These are phyloP conservation scores for Teunomyces stri DNA, from an alignment of 805 yeast genomes.

Conservation along the genomic window DNA sequence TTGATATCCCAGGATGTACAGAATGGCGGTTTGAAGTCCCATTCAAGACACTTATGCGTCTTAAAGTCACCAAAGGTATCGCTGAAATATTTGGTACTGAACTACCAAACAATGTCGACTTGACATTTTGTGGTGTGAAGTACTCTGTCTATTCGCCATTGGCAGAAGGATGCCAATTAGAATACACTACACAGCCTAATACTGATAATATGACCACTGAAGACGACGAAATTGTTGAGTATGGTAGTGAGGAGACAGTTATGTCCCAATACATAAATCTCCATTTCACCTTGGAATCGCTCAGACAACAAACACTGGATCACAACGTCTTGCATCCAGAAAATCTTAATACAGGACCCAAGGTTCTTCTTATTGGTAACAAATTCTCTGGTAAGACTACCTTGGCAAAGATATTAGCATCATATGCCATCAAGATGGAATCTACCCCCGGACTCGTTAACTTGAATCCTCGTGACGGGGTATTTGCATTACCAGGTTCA, in stretches of 20 bases:
- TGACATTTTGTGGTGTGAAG: slow-evolving; percentile 37
- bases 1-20: slow-evolving; percentile 34
- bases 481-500: slow-evolving; percentile 78
- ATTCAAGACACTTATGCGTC: slow-evolving; percentile 45
- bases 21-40: slow-evolving; percentile 82
- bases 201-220: slow-evolving; percentile 29
- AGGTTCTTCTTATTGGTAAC: slow-evolving; percentile 74
- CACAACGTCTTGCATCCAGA: slow-evolving; percentile 15
- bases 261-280: slow-evolving; percentile 63
- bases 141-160: slow-evolving; percentile 39
- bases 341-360: slow-evolving; percentile 45
- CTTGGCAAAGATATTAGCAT: slow-evolving; percentile 60
- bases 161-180: slow-evolving; percentile 63
- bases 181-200: slow-evolving; percentile 36
- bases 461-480: slow-evolving; percentile 71
- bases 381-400: slow-evolving; percentile 77
- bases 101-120: slow-evolving; percentile 64
- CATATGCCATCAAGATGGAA: slow-evolving; percentile 76
- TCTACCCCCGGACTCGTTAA: slow-evolving; percentile 70
- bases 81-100: slow-evolving; percentile 95
- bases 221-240: slow-evolving; percentile 48
- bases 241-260: slow-evolving; percentile 68
- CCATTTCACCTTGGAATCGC: slow-evolving; percentile 71
- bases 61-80: slow-evolving; percentile 60
- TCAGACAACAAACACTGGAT: slow-evolving; percentile 32